Percentiles rank a stretch among this genome's conserved stretches.
Evolutionary conservation across 1,284 basidiomycete species (phyloP).

Genomic region (Leccinum brunneo-olivaceum): DNA sequence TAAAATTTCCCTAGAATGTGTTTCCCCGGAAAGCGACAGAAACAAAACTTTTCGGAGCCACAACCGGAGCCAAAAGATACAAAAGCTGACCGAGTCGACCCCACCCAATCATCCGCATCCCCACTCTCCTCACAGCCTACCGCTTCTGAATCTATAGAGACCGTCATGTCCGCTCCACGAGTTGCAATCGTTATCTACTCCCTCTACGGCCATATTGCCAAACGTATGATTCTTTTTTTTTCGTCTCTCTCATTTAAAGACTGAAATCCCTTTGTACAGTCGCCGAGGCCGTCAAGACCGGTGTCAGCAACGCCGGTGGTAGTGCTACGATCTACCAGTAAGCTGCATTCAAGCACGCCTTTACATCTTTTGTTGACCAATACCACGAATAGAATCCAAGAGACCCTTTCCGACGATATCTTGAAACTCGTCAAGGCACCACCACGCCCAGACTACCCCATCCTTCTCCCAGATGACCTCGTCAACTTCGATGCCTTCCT

Average conservation of each 20-base stretch:
- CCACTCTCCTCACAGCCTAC: conserved; percentile 4
- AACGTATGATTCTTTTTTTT: conserved; percentile 39
- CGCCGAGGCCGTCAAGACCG: conserved; percentile 72
- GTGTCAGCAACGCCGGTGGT: conserved; percentile 69
- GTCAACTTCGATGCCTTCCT: conserved; percentile 61
- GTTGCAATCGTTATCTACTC: conserved; percentile 81
- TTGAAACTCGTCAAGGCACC: conserved; percentile 75
- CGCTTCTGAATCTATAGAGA: not conserved
- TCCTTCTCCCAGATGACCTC: conserved; percentile 63
- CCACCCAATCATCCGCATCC: conserved; percentile 3
- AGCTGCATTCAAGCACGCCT: conserved; percentile 24
- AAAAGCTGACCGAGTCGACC: conserved; percentile 12
- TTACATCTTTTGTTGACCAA: not conserved
- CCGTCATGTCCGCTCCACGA: conserved; percentile 39
- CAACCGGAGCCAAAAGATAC: conserved; percentile 12
- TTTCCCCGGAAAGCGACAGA: conserved; percentile 37
- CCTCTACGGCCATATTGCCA: conserved; percentile 75
- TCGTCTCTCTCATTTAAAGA: not conserved
- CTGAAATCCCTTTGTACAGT: conserved; percentile 38
- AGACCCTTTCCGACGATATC: conserved; percentile 80
- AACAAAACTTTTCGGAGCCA: conserved; percentile 29
- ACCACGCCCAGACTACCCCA: conserved; percentile 64
- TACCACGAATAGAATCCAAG: conserved; percentile 53
- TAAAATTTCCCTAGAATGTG: conserved; percentile 29
- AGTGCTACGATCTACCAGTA: conserved; percentile 68